These are phyloP conservation scores for Nemania abortiva DNA, from an alignment of 2,329 filamentous ascomycete genomes.

Conservation along the genomic window DNA sequence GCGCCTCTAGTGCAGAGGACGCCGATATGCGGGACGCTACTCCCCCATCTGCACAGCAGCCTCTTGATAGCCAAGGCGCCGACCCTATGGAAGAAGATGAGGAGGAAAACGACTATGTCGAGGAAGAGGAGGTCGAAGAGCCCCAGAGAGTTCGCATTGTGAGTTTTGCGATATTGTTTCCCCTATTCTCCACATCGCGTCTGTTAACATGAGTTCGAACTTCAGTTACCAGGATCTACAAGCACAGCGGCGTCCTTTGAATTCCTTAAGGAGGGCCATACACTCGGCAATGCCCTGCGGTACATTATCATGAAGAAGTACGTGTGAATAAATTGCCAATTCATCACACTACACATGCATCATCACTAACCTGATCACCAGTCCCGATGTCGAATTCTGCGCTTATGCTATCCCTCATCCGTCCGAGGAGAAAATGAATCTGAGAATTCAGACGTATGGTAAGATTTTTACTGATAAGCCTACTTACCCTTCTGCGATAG, in stretches of 20 bases:
- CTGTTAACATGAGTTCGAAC: conserved; percentile 29
- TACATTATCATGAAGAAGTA: conserved; percentile 99
- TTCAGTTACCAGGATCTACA: conserved; percentile 83
- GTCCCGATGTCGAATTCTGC: conserved; percentile 96
- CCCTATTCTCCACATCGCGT: conserved; percentile 12
- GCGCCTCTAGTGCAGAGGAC: conserved; percentile 43
- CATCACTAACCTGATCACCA: conserved; percentile 68
- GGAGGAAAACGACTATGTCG: conserved; percentile 52
- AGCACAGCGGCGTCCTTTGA: conserved; percentile 95
- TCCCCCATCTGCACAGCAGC: conserved; percentile 49
- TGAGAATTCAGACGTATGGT: conserved; percentile 98
- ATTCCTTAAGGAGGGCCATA: conserved; percentile 94
- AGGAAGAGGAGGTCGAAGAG: conserved; percentile 64
- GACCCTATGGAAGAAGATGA: conserved; percentile 51
- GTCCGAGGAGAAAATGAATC: conserved; percentile 95
- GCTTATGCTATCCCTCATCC: conserved; percentile 98
- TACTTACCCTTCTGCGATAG: not conserved
- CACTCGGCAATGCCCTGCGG: conserved; percentile 90
- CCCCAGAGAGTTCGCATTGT: conserved; percentile 73
- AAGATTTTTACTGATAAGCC: conserved; percentile 50
- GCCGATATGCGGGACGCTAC: conserved; percentile 49
- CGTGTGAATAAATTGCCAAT: conserved; percentile 52
- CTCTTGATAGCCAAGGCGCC: conserved; percentile 57
- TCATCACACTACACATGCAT: not conserved
- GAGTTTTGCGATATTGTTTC: conserved; percentile 44